Percentiles rank a stretch among this genome's conserved stretches.
Conservation (phyloP, 371 early-diverging fungal genomes). For the Basidiobolus meristosporus region DNA sequence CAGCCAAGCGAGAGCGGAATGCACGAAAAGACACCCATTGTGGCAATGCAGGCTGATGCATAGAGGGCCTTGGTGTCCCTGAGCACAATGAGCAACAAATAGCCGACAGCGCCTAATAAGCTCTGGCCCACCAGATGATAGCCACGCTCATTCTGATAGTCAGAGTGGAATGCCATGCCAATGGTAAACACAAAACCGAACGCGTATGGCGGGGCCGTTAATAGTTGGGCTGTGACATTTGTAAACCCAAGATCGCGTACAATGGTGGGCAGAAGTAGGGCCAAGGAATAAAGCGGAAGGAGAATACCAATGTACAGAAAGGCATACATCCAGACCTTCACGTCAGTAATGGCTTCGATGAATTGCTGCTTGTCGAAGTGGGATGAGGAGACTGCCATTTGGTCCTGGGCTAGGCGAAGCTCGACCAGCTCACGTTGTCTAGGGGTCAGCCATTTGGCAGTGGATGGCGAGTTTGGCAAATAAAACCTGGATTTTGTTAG, state of each 20-base stretch:
- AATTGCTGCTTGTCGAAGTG: too few species aligned
- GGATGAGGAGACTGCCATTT: too few species aligned
- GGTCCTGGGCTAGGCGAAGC: too few species aligned
- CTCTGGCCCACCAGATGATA: not conserved
- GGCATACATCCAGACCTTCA: constrained; percentile 21
- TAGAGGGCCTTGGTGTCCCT: constrained; percentile 7
- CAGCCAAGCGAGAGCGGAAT: constrained; percentile 35
- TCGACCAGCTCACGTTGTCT: too few species aligned
- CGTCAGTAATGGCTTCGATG: constrained; percentile 20
- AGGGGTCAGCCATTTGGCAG: too few species aligned
- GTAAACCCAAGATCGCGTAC: not conserved
- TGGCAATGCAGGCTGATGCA: constrained; percentile 24
- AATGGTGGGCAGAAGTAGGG: constrained; percentile 42
- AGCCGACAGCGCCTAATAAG: not conserved
- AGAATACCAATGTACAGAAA: constrained; percentile 27
- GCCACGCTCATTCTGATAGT: too few species aligned
- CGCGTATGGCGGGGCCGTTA: not conserved
- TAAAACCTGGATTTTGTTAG: too few species aligned
- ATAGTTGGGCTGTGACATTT: not conserved
- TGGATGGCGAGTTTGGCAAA: too few species aligned
- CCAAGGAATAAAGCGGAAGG: constrained; percentile 33
- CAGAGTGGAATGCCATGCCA: too few species aligned
- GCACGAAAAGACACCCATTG: constrained; percentile 26
- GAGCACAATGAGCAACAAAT: not conserved
- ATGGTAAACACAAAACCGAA: not conserved